These are phyloP conservation scores for Colletotrichum sp. DNA, from an alignment of 2,329 filamentous ascomycete species.

Conservation along the genomic window DNA sequence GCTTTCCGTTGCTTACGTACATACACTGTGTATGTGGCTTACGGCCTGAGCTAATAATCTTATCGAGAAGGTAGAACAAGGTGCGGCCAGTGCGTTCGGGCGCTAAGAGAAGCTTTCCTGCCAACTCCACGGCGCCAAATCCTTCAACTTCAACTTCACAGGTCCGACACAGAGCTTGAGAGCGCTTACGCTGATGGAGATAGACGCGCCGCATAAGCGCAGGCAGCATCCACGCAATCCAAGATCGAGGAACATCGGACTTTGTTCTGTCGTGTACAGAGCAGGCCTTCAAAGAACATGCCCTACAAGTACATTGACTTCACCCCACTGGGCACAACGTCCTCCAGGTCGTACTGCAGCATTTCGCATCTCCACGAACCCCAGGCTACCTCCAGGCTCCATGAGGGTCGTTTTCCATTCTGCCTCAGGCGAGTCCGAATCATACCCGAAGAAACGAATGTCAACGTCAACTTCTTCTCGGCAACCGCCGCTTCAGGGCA, in stretches of 20 bases:
- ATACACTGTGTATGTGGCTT: background rate
- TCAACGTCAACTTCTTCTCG: background rate
- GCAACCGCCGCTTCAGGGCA: background rate
- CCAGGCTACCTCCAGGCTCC: background rate
- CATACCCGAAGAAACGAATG: background rate
- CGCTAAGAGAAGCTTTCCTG: conserved; percentile 10
- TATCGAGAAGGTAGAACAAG: conserved; percentile 3
- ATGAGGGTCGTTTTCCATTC: background rate
- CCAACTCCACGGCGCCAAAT: conserved; percentile 14
- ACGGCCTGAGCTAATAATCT: background rate
- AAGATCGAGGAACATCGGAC: no score
- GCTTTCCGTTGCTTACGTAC: background rate
- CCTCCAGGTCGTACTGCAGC: background rate
- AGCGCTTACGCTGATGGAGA: background rate
- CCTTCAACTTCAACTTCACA: conserved; percentile 3
- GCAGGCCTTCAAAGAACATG: background rate
- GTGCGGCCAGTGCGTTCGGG: conserved; percentile 21
- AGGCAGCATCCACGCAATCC: background rate
- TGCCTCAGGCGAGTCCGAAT: background rate
- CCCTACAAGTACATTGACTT: background rate
- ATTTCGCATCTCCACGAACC: background rate
- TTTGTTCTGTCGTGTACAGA: background rate
- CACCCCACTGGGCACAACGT: background rate
- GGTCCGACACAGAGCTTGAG: background rate
- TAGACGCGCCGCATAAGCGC: conserved; percentile 9